These are phyloP conservation scores for Alternaria brassicicola DNA, from an alignment of 2,329 filamentous ascomycete species.

Conservation along the genomic window DNA sequence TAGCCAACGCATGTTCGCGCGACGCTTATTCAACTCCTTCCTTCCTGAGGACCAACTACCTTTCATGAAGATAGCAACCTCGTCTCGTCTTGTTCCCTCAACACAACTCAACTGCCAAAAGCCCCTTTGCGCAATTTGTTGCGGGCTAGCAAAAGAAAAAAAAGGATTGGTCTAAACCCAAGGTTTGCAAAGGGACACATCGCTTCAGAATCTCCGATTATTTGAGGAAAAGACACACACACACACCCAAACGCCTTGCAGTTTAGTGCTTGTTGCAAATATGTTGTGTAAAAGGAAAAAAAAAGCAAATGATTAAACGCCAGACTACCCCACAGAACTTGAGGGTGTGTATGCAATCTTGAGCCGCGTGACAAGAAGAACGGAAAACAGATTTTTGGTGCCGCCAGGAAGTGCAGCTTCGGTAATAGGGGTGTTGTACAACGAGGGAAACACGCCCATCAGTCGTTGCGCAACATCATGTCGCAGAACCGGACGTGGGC, in stretches of 20 bases:
- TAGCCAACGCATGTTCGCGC: neutral
- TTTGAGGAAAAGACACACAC: neutral
- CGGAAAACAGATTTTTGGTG: slow-evolving; percentile 13
- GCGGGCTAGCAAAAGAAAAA: neutral
- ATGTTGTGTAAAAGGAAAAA: neutral
- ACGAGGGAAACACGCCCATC: slow-evolving; percentile 2
- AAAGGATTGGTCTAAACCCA: neutral
- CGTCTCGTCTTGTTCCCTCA: neutral
- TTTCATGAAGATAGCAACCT: neutral
- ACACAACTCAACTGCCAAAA: neutral
- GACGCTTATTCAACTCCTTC: neutral
- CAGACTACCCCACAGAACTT: neutral
- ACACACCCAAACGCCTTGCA: slow-evolving; percentile 12
- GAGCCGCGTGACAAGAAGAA: neutral
- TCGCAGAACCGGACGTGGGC: slow-evolving; percentile 36
- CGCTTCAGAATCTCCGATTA: neutral
- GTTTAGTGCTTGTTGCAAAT: slow-evolving; percentile 12
- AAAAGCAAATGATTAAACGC: slow-evolving; percentile 1
- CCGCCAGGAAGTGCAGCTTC: slow-evolving; percentile 14
- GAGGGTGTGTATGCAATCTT: slow-evolving; percentile 1
- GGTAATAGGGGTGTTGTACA: slow-evolving; percentile 27
- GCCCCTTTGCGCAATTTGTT: slow-evolving; percentile 1
- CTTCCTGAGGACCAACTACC: neutral
- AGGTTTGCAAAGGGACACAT: neutral
- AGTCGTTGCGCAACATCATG: slow-evolving; percentile 6